Evolutionary conservation across 1,139 yeast genomes (phyloP).

Genomic region (Kodamaea fungicola): DNA sequence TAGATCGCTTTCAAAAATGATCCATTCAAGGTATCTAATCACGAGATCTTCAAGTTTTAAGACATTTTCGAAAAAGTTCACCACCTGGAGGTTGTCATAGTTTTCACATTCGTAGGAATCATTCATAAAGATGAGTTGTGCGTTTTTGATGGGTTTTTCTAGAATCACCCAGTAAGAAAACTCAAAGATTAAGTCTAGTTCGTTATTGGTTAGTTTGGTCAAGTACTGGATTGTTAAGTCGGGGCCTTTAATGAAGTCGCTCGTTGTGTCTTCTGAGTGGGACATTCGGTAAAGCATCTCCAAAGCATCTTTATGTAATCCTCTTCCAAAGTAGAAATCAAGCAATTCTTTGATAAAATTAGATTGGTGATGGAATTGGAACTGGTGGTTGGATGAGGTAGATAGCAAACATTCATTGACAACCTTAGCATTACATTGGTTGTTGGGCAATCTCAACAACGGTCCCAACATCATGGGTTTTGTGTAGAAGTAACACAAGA

Average conservation of each 20-base stretch:
- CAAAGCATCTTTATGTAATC: constrained; percentile 66
- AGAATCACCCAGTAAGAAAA: constrained; percentile 56
- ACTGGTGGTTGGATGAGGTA: constrained; percentile 16
- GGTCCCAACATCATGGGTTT: constrained; percentile 80
- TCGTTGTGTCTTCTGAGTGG: constrained; percentile 25
- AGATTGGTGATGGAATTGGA: constrained; percentile 27
- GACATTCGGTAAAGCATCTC: constrained; percentile 47
- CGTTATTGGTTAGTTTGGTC: constrained; percentile 51
- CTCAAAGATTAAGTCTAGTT: constrained; percentile 55
- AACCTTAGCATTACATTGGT: constrained; percentile 63
- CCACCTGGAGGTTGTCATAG: constrained; percentile 52
- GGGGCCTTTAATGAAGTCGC: constrained; percentile 38
- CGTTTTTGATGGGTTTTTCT: constrained; percentile 28
- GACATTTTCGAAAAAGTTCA: constrained; percentile 38
- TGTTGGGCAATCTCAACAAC: constrained; percentile 66
- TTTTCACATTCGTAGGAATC: constrained; percentile 62
- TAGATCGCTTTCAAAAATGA: constrained; percentile 41
- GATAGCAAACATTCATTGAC: constrained; percentile 54
- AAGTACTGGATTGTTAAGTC: constrained; percentile 60
- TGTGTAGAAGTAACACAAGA: constrained; percentile 65
- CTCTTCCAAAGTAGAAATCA: constrained; percentile 70
- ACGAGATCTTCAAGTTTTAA: constrained; percentile 33
- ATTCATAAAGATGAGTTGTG: constrained; percentile 60
- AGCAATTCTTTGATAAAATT: constrained; percentile 64
- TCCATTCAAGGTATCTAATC: constrained; percentile 60